Conservation (phyloP, 305 asterid species). For the Solanum chacoense region DNA sequence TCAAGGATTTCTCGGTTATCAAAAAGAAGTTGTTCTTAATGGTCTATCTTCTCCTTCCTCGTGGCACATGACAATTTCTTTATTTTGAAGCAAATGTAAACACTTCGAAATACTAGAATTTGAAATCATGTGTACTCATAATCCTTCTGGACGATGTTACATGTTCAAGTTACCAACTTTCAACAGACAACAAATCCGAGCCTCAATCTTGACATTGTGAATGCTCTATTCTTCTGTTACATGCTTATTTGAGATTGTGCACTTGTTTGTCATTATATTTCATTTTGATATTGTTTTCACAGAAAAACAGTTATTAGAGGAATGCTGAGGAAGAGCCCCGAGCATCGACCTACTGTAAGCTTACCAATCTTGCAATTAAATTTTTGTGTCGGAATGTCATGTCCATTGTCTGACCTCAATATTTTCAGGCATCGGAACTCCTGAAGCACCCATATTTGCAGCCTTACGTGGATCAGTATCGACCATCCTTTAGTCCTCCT, state of each 20-base stretch:
- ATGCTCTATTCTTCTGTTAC: background rate
- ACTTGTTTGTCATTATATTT: background rate
- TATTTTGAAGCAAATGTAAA: background rate
- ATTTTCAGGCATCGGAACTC: constrained; percentile 71
- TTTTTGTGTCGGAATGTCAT: background rate
- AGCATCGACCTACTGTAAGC: constrained; percentile 88
- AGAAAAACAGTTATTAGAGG: constrained; percentile 88
- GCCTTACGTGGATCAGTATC: constrained; percentile 68
- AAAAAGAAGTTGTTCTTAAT: background rate
- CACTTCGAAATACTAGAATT: background rate
- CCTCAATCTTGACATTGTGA: background rate
- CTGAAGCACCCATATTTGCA: constrained; percentile 83
- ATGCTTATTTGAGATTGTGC: background rate
- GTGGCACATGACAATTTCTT: background rate
- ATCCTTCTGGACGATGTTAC: background rate
- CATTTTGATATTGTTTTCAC: constrained; percentile 8
- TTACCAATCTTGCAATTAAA: constrained; percentile 5
- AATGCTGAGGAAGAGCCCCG: constrained; percentile 97
- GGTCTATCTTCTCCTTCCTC: background rate
- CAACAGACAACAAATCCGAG: background rate
- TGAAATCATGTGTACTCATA: background rate
- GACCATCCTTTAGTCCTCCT: constrained; percentile 35
- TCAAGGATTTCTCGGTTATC: background rate
- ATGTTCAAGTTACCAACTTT: background rate
- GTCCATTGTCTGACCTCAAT: constrained; percentile 5